Evolutionary conservation across 1,284 basidiomycete genomes (phyloP), one percentile per base, ranked within the genome.

Genomic region (Cerioporus squamosus): DNA sequence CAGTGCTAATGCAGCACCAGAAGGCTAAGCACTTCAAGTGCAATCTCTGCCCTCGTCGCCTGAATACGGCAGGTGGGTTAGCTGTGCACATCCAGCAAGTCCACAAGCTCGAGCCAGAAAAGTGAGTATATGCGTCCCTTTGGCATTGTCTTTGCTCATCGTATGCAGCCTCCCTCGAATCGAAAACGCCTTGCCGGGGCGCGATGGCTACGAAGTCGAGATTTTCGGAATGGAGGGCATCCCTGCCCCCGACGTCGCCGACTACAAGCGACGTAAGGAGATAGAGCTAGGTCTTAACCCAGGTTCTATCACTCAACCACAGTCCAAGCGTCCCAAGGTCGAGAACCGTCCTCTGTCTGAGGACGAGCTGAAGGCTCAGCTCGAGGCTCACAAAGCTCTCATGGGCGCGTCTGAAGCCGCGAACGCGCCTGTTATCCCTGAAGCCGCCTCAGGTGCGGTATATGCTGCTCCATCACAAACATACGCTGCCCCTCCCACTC

Each of bases 221-320:
- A 99, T 99, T 58, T 99, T 98, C 70, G 97, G 97, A 24, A 99
- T 99, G 97, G 96, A 97, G 72, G 97, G 97, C 59, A 95, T 98
- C 55, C 96, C 96, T 5, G 92, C 91, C 6, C 92, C 93, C 39
- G 97, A 98, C 73, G 84, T 97, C 29, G 94, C 90, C 26, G 95
- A 97, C 74, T 99, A 97, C 84, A 95, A 94, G 72, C 90, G 93
- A 57, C 87, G 91, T 69, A 97, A 94, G 73, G 95, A 95, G 73
- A 90, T 94, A 61, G 95, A 97, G 72, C 84, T 94, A 10, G 95
- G 95, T 40, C 84, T 95, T 22, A 86, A 86, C 12, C 85, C 91
- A 3, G 92, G 91, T 2, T 86, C 90, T 2, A 93, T 92, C 59
- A 86, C 86, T 9, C 88, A 91, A 59, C 87, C 90, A 5, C 87